Evolutionary conservation across 2,329 filamentous ascomycete species (phyloP).

Genomic region (Epichloe sylvatica): DNA sequence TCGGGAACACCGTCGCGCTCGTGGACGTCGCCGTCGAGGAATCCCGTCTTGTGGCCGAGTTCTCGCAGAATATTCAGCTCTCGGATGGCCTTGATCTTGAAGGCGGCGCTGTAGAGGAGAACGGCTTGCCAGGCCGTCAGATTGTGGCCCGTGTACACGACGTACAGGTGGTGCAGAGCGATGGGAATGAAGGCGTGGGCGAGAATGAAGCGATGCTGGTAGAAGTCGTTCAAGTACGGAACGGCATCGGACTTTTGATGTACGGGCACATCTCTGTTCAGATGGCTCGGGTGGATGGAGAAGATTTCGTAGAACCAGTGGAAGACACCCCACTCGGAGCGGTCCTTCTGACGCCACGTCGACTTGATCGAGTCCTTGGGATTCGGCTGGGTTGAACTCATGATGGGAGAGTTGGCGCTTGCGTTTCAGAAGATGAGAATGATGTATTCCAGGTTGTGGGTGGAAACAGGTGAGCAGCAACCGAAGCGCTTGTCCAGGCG

Average conservation of each 20-base stretch:
- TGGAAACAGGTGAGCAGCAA: too few species aligned
- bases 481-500: too few species aligned
- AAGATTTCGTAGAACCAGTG: conserved; percentile 7
- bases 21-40: conserved; percentile 6
- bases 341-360: conserved; percentile 5
- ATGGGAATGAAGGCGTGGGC: conserved; percentile 5
- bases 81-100: conserved; percentile 5
- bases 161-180: conserved; percentile 3
- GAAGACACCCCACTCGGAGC: conserved; percentile 4
- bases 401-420: neutral
- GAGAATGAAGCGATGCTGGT: conserved; percentile 6
- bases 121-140: conserved; percentile 5
- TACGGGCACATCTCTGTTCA: conserved; percentile 3
- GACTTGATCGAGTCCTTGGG: conserved; percentile 6
- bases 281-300: conserved; percentile 1
- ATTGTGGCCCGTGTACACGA: conserved; percentile 4
- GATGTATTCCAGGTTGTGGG: too few species aligned
- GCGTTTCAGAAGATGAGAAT: too few species aligned
- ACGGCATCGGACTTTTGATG: conserved; percentile 4
- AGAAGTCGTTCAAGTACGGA: conserved; percentile 3
- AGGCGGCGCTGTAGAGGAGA: conserved; percentile 2
- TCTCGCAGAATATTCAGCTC: conserved; percentile 3
- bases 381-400: neutral
- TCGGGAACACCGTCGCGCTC: conserved; percentile 6
- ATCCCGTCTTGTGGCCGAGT: conserved; percentile 2